Conservation (phyloP, 2,329 filamentous ascomycete species). For the Hypoxylon sp. region DNA sequence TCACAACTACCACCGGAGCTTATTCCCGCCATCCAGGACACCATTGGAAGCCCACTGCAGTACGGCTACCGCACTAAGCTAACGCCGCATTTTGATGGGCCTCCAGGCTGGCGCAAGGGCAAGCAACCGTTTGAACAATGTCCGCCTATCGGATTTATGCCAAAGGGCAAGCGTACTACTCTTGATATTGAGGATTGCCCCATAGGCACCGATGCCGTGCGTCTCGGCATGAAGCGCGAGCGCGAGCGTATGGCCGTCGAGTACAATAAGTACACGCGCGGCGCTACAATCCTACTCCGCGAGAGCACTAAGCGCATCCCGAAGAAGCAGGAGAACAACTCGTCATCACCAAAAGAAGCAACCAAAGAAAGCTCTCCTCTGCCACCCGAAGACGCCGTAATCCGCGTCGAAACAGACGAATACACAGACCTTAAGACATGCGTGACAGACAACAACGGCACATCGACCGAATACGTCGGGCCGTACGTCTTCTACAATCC, state of each 20-base stretch:
- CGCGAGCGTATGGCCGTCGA: constrained; percentile 81
- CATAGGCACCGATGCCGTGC: constrained; percentile 89
- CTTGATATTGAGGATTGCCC: constrained; percentile 98
- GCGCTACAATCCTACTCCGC: constrained; percentile 89
- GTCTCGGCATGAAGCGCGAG: constrained; percentile 83
- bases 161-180: constrained; percentile 83
- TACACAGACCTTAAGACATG: constrained; percentile 87
- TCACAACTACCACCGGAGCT: constrained; percentile 82
- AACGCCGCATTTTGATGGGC: constrained; percentile 94
- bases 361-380: constrained; percentile 2
- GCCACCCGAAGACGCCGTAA: constrained; percentile 6
- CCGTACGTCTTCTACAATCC: constrained; percentile 89
- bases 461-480: constrained; percentile 89
- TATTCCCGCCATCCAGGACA: constrained; percentile 83
- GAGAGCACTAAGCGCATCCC: constrained; percentile 82
- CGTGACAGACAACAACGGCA: constrained; percentile 87
- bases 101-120: constrained; percentile 71
- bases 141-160: constrained; percentile 91
- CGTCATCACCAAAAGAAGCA: constrained; percentile 48
- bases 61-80: constrained; percentile 97
- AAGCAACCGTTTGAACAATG: constrained; percentile 69
- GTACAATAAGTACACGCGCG: constrained; percentile 79
- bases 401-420: constrained; percentile 67
- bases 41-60: constrained; percentile 89
- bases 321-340: constrained; percentile 56